A percentile compares a stretch with the other conserved stretches of the same genome.
These are phyloP conservation scores for Paramyrothecium sp. DNA, from an alignment of 2,329 filamentous ascomycete genomes.

Conservation along the genomic window DNA sequence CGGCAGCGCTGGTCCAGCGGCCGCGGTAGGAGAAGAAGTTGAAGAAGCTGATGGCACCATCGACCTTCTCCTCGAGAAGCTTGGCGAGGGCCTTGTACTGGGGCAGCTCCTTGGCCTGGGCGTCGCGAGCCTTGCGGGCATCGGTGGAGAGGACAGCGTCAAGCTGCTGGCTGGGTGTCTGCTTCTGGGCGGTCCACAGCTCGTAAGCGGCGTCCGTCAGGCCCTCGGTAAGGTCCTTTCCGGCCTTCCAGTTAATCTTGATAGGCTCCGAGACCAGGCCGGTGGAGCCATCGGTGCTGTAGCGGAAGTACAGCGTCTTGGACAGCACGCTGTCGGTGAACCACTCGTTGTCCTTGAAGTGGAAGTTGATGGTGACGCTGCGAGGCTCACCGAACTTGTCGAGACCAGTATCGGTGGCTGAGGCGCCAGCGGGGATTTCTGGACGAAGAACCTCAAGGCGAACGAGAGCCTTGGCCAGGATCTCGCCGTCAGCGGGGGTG, in stretches of 20 bases:
- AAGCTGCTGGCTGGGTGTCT: constrained; percentile 1
- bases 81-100: constrained; percentile 16
- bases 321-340: constrained; percentile 1
- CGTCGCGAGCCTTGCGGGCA: constrained; percentile 1
- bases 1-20: constrained; percentile 3
- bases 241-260: constrained; percentile 4
- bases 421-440: background rate
- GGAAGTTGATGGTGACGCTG: constrained; percentile 4
- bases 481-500: background rate
- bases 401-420: background rate
- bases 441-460: constrained; percentile 1
- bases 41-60: constrained; percentile 2
- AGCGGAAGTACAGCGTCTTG: constrained; percentile 2
- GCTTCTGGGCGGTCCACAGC: constrained; percentile 3
- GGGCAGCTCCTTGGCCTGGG: constrained; percentile 1
- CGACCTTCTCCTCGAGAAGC: constrained; percentile 14
- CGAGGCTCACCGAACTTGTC: constrained; percentile 2
- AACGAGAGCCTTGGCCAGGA: background rate
- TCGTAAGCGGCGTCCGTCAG: background rate
- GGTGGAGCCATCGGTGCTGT: background rate
- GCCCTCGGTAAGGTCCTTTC: constrained; percentile 2
- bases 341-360: constrained; percentile 4
- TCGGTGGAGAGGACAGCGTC: constrained; percentile 1
- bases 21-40: constrained; percentile 3
- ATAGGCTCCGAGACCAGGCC: constrained; percentile 1